Percentiles rank a stretch among this genome's conserved stretches.
These are phyloP conservation scores for Fusarium sp. DNA, from an alignment of 2,329 filamentous ascomycete genomes.

Conservation along the genomic window DNA sequence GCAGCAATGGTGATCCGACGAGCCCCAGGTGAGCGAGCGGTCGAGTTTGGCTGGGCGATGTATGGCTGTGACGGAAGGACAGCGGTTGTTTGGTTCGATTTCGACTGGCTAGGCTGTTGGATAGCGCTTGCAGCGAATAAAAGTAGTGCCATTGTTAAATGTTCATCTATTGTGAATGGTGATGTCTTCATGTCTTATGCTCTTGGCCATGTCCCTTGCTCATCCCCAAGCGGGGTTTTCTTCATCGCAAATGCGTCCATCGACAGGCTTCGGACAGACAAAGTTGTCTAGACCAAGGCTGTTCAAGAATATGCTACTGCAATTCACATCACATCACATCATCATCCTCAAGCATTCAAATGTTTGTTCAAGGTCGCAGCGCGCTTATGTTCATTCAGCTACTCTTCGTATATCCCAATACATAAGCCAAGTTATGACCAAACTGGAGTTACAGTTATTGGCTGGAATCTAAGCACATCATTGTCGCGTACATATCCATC, in stretches of 20 bases:
- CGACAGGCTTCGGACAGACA: too few relatives aligned
- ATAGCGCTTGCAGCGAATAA: slow-evolving; percentile 41
- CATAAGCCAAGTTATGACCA: too few relatives aligned
- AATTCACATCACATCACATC: too few relatives aligned
- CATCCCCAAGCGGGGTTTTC: not conserved
- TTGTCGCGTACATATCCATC: too few relatives aligned
- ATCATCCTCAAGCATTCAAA: too few relatives aligned
- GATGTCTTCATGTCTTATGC: not conserved
- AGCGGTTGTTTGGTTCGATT: slow-evolving; percentile 23
- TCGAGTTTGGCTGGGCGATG: not conserved
- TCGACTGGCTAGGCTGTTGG: slow-evolving; percentile 32
- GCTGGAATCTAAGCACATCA: too few relatives aligned
- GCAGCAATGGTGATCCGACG: slow-evolving; percentile 60
- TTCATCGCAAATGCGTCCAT: not conserved
- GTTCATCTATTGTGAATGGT: not conserved
- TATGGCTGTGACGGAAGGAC: slow-evolving; percentile 1
- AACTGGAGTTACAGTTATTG: too few relatives aligned
- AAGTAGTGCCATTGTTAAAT: slow-evolving; percentile 42
- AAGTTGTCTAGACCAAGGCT: too few relatives aligned
- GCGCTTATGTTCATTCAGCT: too few relatives aligned
- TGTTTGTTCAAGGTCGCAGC: too few relatives aligned
- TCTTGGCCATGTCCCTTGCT: rapidly evolving
- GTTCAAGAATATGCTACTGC: too few relatives aligned
- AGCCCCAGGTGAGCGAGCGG: slow-evolving; percentile 50
- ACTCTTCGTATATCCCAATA: too few relatives aligned